A percentile compares a stretch with the other conserved stretches of the same genome.
phyloP scores from a whole-genome alignment of 2,329 filamentous ascomycete genomes.

The Neofusicoccum ribis region DNA sequence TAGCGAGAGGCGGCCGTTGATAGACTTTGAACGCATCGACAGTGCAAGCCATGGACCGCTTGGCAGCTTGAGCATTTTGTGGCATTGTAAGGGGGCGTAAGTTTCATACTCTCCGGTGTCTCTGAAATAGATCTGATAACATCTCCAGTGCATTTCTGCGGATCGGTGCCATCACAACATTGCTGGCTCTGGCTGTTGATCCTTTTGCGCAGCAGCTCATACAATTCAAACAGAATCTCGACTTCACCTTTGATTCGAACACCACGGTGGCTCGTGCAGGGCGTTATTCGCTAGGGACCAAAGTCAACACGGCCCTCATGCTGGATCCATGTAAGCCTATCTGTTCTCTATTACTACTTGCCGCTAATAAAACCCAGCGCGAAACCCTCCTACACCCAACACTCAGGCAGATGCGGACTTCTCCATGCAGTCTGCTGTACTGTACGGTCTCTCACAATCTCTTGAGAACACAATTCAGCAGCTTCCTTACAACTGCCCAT shows the following conservation, averaged over 20 bases:
- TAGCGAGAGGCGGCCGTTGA: background rate
- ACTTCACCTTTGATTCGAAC: background rate
- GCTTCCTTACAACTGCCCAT: constrained; percentile 8
- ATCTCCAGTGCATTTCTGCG: background rate
- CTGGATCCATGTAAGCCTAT: background rate
- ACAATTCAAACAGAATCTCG: background rate
- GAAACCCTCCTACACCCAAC: background rate
- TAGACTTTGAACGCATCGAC: constrained; percentile 21
- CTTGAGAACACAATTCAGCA: background rate
- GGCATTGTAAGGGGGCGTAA: constrained; percentile 3
- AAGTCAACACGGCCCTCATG: background rate
- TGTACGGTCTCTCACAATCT: constrained; percentile 15
- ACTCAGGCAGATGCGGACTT: constrained; percentile 17
- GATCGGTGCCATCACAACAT: constrained; percentile 9
- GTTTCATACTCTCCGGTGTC: background rate
- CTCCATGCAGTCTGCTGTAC: constrained; percentile 20
- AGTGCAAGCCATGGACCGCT: constrained; percentile 13
- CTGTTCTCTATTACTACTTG: too few relatives aligned
- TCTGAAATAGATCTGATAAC: background rate
- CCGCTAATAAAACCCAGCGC: background rate
- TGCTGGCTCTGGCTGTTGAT: background rate
- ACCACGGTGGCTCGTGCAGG: background rate
- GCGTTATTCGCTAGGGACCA: constrained; percentile 8
- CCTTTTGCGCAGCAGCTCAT: constrained; percentile 14
- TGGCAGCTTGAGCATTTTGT: constrained; percentile 17